Conservation (phyloP, 2,329 filamentous ascomycete species). For the Xylaria hypoxylon region DNA sequence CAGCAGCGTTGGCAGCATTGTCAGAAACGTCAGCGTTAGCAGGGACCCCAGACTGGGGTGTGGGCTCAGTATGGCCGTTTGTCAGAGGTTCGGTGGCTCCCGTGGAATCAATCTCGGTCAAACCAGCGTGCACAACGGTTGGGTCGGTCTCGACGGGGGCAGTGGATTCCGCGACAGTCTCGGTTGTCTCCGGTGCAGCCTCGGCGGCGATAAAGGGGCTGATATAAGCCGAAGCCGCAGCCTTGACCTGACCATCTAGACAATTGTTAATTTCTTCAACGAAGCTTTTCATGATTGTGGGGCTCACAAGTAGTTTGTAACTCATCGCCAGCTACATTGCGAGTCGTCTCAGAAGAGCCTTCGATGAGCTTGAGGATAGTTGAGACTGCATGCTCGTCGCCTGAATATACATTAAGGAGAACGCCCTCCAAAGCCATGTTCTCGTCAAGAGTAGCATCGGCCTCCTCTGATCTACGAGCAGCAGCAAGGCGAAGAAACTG, state of each 20-base stretch:
- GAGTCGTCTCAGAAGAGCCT: conserved; percentile 74
- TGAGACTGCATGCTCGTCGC: conserved; percentile 78
- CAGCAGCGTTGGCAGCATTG: conserved; percentile 69
- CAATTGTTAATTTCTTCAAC: conserved; percentile 42
- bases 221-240: conserved; percentile 64
- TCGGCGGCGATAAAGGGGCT: conserved; percentile 51
- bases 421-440: conserved; percentile 85
- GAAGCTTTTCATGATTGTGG: neutral
- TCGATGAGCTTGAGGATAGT: conserved; percentile 83
- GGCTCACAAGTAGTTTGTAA: conserved; percentile 78
- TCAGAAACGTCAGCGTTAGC: conserved; percentile 65
- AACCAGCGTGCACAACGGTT: conserved; percentile 72
- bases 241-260: conserved; percentile 69
- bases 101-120: conserved; percentile 73
- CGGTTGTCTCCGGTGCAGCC: conserved; percentile 45
- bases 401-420: conserved; percentile 81
- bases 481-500: conserved; percentile 85
- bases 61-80: conserved; percentile 59
- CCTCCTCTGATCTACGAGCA: conserved; percentile 77
- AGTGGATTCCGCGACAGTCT: conserved; percentile 51
- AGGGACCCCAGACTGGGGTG: conserved; percentile 54
- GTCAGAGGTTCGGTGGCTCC: conserved; percentile 55
- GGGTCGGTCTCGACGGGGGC: conserved; percentile 67
- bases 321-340: conserved; percentile 72
- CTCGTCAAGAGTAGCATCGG: conserved; percentile 73